Evolutionary conservation across 202 grass and related monocot species (phyloP), one percentile per base, ranked within the genome.

Genomic region (Cymbopogon flexuosus): DNA sequence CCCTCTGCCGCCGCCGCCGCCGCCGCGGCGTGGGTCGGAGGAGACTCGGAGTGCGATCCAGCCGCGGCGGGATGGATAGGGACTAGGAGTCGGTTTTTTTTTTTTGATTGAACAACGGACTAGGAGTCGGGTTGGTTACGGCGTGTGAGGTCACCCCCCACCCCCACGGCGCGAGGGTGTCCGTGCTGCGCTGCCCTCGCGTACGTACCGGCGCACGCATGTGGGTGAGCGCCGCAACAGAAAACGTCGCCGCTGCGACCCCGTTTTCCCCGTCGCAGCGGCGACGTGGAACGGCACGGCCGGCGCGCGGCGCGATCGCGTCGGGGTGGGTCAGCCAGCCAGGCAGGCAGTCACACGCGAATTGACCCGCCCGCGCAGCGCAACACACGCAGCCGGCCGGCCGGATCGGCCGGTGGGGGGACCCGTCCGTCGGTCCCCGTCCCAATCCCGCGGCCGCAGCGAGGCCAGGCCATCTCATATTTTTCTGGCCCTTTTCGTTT

Each of bases 161-260:
- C 30, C n/a, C n/a, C 46, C 40, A 3, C 27, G 5, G 70, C 43
- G 66, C 67, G 68, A 18, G 63, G 67, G 66, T 46, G 68, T 36
- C 39, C 57, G 35, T 15, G 21, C 27, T 4, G 63, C 2, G 60
- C 62, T 11, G 62, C 63, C 18, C 18, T 16, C 64, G 8, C 13
- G 6, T 14, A 14, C 13, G 45, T 49, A 2, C 14, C 46, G 4
- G 45, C 10, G 19, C 34, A 8, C 69, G 73, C 73, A 22, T 39
- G 62, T 75, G 77, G 49, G 27, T 18, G 76, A 60, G 62, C 16
- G 77, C 70, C 84, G 77, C 83, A 72, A 56, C 69, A 24, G 69
- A 10, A 30, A n/a, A 72, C 65, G 36, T 41, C 19, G 65, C 35
- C 27, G 27, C 27, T 27, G 27, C 27, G 27, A 27, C 27, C 27